Evolutionary conservation across 768 basidiomycete genomes (phyloP), one percentile per base, ranked within the genome.

Genomic region (Hericium rajendrae): DNA sequence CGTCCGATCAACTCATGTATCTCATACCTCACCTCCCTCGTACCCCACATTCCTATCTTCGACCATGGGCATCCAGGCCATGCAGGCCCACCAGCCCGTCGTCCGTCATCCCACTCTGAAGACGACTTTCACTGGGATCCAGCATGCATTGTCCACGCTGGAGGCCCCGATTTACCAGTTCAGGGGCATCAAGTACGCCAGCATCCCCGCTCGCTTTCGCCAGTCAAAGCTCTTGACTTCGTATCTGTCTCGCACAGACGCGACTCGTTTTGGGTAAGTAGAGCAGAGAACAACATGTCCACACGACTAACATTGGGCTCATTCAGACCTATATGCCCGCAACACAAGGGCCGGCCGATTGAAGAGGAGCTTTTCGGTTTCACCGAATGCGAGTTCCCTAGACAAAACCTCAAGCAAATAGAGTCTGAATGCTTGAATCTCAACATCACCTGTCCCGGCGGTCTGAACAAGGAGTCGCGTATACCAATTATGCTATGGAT

Each of bases 401-500:
- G 72, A 51, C 84, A 85, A 66, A 63, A 69, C 12, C 70, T 86
- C 38, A 75, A 76, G 60, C 83, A 86, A 53, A 78, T 87, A 67
- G 88, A 91, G 68, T 87, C 89, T 39, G 84, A 87, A 54, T 91
- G 88, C 69, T 73, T 90, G 22, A 91, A 89, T 66, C 68, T 91
- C 59, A 89, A 88, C 69, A 86, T 91, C 54, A 88, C 86, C n/a
- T 79, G 80, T 56, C 88, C 88, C 10, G 81, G 77, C 24, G 80
- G 78, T 16, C 72, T 83, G 18, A 73, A 69, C 3, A 63, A 77
- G 3, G 72, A 73, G 49, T 83, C 85, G 41, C 76, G 73, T 46
- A 60, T 85, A 15, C 88, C 88, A 6, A 87, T 91, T 62, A 88
- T 91, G 88, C 68, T 89, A 48, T 91, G 88, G 88, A 74, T 91